Conservation (phyloP, 352 stramenopile species). For the Phytopythium vexans region DNA sequence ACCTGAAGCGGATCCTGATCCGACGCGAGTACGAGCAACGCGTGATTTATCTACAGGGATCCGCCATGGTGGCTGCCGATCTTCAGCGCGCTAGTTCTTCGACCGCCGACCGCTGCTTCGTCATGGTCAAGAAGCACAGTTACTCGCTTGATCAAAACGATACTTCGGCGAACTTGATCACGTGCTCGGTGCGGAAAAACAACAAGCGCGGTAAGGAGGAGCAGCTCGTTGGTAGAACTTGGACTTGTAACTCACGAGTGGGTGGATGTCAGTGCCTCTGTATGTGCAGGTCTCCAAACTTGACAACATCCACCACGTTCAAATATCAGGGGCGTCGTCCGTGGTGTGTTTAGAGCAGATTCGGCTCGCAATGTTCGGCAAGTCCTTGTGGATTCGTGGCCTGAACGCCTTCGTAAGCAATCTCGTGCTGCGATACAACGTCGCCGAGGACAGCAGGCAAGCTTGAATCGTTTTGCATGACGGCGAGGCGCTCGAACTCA, state of each 20-base stretch:
- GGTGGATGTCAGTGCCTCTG: conserved; percentile 33
- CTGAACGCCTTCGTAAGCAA: conserved; percentile 78
- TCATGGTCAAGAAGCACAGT: conserved; percentile 76
- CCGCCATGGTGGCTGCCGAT: conserved; percentile 68
- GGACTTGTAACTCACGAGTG: neutral
- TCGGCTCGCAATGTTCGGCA: conserved; percentile 66
- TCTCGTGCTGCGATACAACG: conserved; percentile 53
- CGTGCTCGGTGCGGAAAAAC: conserved; percentile 73
- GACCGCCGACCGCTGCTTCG: conserved; percentile 60
- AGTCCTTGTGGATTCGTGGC: conserved; percentile 68
- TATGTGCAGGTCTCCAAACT: conserved; percentile 79
- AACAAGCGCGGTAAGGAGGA: conserved; percentile 50
- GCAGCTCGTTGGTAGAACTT: conserved; percentile 1
- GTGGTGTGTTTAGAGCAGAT: conserved; percentile 79
- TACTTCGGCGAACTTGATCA: conserved; percentile 68
- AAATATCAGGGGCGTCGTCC: conserved; percentile 64
- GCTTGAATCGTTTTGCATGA: neutral
- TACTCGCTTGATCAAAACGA: conserved; percentile 55
- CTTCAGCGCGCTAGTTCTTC: conserved; percentile 51
- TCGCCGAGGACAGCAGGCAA: conserved; percentile 42
- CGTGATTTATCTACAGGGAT: conserved; percentile 75
- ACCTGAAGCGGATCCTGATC: conserved; percentile 60
- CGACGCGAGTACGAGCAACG: conserved; percentile 72
- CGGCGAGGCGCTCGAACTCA: neutral
- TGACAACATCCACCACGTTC: conserved; percentile 69